A percentile compares a stretch with the other conserved stretches of the same genome.
Evolutionary conservation across 495 filamentous ascomycete genomes (phyloP).

Genomic region (Annulohypoxylon maeteangense): DNA sequence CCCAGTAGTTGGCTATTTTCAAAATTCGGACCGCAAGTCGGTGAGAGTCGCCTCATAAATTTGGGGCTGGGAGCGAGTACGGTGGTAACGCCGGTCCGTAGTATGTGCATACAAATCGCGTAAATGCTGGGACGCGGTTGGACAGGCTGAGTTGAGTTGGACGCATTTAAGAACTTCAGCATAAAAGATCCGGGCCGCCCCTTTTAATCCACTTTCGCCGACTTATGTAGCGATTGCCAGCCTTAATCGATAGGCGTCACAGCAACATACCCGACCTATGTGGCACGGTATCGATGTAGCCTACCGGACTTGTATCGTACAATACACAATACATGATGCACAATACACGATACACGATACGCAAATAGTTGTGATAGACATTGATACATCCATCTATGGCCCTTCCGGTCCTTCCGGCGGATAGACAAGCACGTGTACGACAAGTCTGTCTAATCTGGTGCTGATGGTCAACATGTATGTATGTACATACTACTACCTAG

Average conservation of each 20-base stretch:
- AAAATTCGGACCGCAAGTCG: slow-evolving; percentile 12
- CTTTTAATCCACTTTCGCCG: slow-evolving; percentile 23
- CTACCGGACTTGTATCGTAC: slow-evolving; percentile 1
- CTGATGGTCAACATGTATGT: background rate
- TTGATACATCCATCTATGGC: background rate
- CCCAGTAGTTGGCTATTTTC: background rate
- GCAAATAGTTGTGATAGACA: slow-evolving; percentile 7
- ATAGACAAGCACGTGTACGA: slow-evolving; percentile 18
- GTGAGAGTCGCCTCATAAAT: background rate
- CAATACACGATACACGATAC: background rate
- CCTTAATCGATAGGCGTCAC: background rate
- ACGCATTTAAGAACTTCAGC: slow-evolving; percentile 15
- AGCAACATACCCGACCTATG: background rate
- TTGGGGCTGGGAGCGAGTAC: background rate
- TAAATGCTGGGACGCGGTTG: background rate
- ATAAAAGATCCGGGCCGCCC: slow-evolving; percentile 29
- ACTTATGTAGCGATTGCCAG: background rate
- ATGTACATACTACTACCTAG: background rate
- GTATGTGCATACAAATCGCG: background rate
- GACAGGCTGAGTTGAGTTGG: slow-evolving; percentile 11
- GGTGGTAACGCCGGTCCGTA: slow-evolving; percentile 19
- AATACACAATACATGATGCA: too few species aligned
- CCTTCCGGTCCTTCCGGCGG: slow-evolving; percentile 23
- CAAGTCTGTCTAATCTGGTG: background rate
- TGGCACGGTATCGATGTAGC: background rate